Percentiles rank a stretch among this genome's conserved stretches.
Conservation (phyloP, 768 basidiomycete species). For the Mycena galericulata region DNA sequence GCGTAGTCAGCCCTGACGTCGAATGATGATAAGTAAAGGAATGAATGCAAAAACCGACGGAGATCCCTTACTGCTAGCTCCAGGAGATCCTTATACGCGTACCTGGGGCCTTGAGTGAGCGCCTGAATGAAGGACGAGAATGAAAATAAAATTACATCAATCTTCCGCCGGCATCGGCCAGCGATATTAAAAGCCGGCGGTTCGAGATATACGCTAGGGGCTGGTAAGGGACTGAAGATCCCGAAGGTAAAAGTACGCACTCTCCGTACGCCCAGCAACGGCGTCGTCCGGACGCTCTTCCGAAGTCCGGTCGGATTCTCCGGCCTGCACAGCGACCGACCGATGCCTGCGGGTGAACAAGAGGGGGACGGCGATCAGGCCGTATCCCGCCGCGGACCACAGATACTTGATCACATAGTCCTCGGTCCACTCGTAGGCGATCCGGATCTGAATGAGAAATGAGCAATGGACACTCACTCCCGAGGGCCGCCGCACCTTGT, state of each 20-base stretch:
- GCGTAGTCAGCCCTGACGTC: slow-evolving; percentile 78
- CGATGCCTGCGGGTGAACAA: slow-evolving; percentile 72
- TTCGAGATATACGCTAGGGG: slow-evolving; percentile 87
- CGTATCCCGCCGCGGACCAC: slow-evolving; percentile 95
- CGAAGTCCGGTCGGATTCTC: slow-evolving; percentile 4
- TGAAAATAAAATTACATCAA: slow-evolving; percentile 65
- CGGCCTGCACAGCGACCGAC: slow-evolving; percentile 41
- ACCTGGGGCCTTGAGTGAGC: slow-evolving; percentile 46
- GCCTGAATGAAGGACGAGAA: neutral
- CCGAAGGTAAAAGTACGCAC: slow-evolving; percentile 41
- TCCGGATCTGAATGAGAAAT: slow-evolving; percentile 71
- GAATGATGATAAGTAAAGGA: neutral
- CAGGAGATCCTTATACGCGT: slow-evolving; percentile 94
- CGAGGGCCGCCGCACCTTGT: slow-evolving; percentile 70
- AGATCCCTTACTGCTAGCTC: slow-evolving; percentile 72
- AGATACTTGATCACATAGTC: slow-evolving; percentile 97
- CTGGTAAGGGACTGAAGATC: neutral
- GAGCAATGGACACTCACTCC: neutral
- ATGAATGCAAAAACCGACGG: neutral
- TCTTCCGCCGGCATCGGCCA: slow-evolving; percentile 96
- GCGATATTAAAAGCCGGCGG: slow-evolving; percentile 87
- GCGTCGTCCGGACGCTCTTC: slow-evolving; percentile 49
- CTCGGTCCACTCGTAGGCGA: slow-evolving; percentile 95
- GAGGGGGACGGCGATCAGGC: slow-evolving; percentile 90
- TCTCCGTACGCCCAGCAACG: slow-evolving; percentile 61